Conservation (phyloP, 257 asterid species). For the Petunia axillaris region DNA sequence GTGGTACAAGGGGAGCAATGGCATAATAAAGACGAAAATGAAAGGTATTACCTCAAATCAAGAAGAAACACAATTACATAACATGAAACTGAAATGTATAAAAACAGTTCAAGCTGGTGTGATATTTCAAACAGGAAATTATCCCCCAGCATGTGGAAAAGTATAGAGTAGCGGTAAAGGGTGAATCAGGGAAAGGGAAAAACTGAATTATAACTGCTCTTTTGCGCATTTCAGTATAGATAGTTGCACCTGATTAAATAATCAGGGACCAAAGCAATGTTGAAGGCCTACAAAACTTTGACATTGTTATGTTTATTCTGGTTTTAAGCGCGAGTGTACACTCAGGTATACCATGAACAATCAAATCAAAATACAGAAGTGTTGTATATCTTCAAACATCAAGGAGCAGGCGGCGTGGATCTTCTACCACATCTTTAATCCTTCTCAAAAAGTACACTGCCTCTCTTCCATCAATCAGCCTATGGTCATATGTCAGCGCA, state of each 20-base stretch:
- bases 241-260: slow-evolving; percentile 11
- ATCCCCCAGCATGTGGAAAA: background rate
- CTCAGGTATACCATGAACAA: background rate
- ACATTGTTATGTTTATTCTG: slow-evolving; percentile 22
- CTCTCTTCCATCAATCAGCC: slow-evolving; percentile 98
- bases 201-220: slow-evolving; percentile 16
- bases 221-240: slow-evolving; percentile 7
- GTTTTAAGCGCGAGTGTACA: slow-evolving; percentile 19
- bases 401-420: slow-evolving; percentile 89
- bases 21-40: too few relatives aligned
- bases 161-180: background rate
- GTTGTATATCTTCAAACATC: slow-evolving; percentile 57
- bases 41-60: background rate
- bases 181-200: background rate
- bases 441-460: slow-evolving; percentile 90
- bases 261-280: slow-evolving; percentile 3
- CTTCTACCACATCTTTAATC: slow-evolving; percentile 96
- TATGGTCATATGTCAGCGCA: slow-evolving; percentile 90
- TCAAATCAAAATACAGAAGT: background rate
- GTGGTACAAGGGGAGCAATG: too few relatives aligned
- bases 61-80: background rate
- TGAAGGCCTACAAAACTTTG: slow-evolving; percentile 25
- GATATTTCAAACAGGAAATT: background rate
- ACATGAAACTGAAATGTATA: background rate
- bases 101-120: background rate